Base-by-base conservation (phyloP, 2,329 filamentous ascomycete genomes). In the Cadophora gregata region DNA sequence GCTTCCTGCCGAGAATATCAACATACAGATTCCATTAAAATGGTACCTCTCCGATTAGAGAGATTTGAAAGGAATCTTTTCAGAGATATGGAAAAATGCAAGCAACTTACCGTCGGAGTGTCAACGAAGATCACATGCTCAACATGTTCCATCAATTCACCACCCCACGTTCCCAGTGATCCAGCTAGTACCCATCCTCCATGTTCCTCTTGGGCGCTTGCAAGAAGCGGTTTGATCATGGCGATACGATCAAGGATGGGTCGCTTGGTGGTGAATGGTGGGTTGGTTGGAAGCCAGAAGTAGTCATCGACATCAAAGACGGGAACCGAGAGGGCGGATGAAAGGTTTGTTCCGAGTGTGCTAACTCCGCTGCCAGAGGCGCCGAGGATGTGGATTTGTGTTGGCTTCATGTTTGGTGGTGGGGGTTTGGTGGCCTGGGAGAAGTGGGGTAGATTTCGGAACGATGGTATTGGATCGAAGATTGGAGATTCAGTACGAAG, bases 281-380 rank as follows among this genome's bases (percentile, higher is more conserved):
- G 65, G 50, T 67, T 33, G 27, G 65, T 67, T 16, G 58, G 65
- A 31, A 64, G 38, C 65, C 65, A 67, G 50, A 59, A 67, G 47
- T 67, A 67, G 59, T 55, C 16, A 29, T 64, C 66, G 51, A 64
- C 62, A n/a, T 67, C 62, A 31, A 67, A 67, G 16, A 67, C 51
- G 16, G 66, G 62, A 19, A 67, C 19, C 29, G 66, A 67, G 58
- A 67, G 62, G 29, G 31, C 31, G 42, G 53, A 59, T 19, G 62
- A 50, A 31, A 67, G 62, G 31, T 67, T 64, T 29, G 42, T 64
- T 62, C 66, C 62, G 27, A 64, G 66, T 48, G 66, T 67, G 45
- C 62, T 67, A 31, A 67, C 62, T 55, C 66, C 66, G 29, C 60
- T 64, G 16, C 66, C 66, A 59, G 66, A 67, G 14, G 66, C 66